Conservation (phyloP, 2,329 filamentous ascomycete genomes). For the Conoideocrella luteorostrata region DNA sequence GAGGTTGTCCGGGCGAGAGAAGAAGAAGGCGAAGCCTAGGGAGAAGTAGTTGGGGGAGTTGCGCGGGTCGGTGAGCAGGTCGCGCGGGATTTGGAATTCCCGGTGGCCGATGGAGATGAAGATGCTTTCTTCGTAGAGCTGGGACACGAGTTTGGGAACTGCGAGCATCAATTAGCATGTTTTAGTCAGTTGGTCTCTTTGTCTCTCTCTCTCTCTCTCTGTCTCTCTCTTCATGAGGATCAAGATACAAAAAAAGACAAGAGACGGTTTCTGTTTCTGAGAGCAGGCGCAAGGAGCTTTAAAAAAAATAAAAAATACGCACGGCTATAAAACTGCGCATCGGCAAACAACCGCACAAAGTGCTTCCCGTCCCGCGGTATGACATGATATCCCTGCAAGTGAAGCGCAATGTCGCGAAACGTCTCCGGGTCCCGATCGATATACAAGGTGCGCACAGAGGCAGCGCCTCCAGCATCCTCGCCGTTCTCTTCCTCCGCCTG, state of each 20-base stretch:
- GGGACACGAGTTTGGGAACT: constrained; percentile 85
- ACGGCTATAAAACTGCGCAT: constrained; percentile 91
- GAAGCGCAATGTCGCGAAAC: constrained; percentile 81
- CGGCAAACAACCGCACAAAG: constrained; percentile 87
- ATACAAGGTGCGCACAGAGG: constrained; percentile 69
- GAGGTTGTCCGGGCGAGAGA: constrained; percentile 69
- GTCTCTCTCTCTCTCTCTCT: neutral
- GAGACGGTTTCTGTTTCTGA: too few relatives aligned
- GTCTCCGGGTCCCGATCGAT: constrained; percentile 90
- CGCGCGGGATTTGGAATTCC: constrained; percentile 84
- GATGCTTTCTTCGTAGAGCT: constrained; percentile 85
- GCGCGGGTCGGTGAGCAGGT: constrained; percentile 77
- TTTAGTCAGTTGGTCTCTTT: neutral
- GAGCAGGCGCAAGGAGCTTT: too few relatives aligned
- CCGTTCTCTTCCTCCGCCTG: constrained; percentile 55
- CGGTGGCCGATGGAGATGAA: constrained; percentile 84
- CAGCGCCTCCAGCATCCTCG: constrained; percentile 37
- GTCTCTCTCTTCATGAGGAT: too few relatives aligned
- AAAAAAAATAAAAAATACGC: constrained; percentile 33
- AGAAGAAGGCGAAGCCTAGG: constrained; percentile 82
- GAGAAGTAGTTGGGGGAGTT: constrained; percentile 97
- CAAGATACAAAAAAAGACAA: too few relatives aligned
- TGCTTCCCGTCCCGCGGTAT: constrained; percentile 74
- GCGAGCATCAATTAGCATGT: constrained; percentile 2
- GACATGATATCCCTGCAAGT: constrained; percentile 89